Evolutionary conservation across 2,329 filamentous ascomycete genomes (phyloP), one percentile per base, ranked within the genome.

Genomic region (Paracamarosporium sp.): DNA sequence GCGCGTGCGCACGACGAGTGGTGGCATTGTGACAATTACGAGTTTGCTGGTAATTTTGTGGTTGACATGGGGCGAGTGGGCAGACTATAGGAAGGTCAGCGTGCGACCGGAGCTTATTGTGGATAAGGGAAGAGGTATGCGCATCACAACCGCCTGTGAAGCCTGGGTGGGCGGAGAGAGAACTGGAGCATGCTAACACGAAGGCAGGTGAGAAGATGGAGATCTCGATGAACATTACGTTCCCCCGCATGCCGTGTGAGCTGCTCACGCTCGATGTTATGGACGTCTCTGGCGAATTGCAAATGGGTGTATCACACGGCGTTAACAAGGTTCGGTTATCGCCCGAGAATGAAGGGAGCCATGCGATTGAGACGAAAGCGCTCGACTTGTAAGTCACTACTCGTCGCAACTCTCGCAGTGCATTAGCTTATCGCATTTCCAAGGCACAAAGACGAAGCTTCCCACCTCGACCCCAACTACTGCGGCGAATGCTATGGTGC

Each of bases 241-340:
- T 99, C 76, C 95, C 95, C 9, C 88, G 89, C 62, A 86, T 99
- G 66, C 95, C 95, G 9, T 99, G 95, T 81, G 94, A 98, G 78
- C 87, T 99, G 50, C 83, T 98, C 65, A 97, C 95, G 12, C 88
- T 99, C 69, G 95, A 99, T 76, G 94, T 99, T 55, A 99, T 99
- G 95, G 95, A 99, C 79, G 94, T 98, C 25, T 97, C 93, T 22
- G 95, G 95, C 62, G 95, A 99, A 79, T 90, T 97, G 73, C 95
- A 99, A 78, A 91, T 93, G 68, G 95, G 94, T 51, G 91, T 99
- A 57, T 89, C 92, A 76, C 93, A 97, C 73, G 95, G 95, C 44
- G 87, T 99, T 61, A 91, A 88, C 79, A 98, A 97, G 81, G 90
- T 97, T 61, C 89, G 95, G 60, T 84, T 99, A 60, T 83, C 85